Evolutionary conservation across 306 rosid genomes (phyloP).

Genomic region (Castanea sativa): DNA sequence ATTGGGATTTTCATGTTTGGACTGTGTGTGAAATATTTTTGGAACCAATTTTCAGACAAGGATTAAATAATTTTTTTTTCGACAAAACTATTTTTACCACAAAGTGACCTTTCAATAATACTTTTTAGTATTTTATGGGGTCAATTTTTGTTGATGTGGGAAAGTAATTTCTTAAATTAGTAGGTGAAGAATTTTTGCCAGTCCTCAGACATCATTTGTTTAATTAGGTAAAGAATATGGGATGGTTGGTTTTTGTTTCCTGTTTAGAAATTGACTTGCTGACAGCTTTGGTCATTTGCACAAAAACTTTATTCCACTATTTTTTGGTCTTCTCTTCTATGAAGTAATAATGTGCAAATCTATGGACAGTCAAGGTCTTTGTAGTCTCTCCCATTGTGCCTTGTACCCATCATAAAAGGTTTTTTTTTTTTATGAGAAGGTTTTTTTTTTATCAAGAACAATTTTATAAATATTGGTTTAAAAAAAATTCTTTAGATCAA

Average conservation of each 20-base stretch:
- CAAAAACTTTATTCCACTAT: no score
- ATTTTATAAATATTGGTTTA: no score
- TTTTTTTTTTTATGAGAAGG: no score
- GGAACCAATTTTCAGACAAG: slow-evolving; percentile 6
- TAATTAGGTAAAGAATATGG: slow-evolving; percentile 27
- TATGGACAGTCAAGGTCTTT: no score
- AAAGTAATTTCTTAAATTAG: slow-evolving; percentile 27
- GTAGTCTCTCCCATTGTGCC: no score
- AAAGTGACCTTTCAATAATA: background rate
- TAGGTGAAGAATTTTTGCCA: slow-evolving; percentile 33
- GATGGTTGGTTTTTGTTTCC: slow-evolving; percentile 2
- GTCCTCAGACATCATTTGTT: slow-evolving; percentile 16
- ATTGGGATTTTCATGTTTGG: background rate
- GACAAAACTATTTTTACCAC: background rate
- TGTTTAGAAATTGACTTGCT: background rate
- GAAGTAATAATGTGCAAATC: no score
- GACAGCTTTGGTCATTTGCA: background rate
- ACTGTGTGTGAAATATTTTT: background rate
- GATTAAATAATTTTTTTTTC: background rate
- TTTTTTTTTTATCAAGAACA: no score
- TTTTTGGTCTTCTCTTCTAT: no score
- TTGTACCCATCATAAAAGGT: no score
- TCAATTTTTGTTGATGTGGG: slow-evolving; percentile 30
- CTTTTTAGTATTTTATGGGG: slow-evolving; percentile 1
- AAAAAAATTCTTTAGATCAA: no score